Percentiles rank a stretch among this genome's conserved stretches.
These are phyloP conservation scores for Sungouiella thailandica DNA, from an alignment of 805 yeast genomes.

Conservation along the genomic window DNA sequence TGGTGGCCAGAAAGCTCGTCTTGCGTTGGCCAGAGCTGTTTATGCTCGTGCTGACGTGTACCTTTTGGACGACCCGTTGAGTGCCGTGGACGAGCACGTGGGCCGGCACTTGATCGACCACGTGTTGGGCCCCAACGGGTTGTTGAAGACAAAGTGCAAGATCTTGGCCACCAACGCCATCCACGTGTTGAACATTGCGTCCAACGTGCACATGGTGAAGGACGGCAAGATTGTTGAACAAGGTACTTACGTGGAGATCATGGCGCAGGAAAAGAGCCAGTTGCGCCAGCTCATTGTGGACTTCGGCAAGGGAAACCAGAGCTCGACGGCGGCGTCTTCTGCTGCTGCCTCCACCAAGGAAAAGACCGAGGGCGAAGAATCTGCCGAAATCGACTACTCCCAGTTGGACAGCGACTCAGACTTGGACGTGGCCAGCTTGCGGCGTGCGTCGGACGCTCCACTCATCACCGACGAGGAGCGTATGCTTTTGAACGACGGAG, in stretches of 20 bases:
- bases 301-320: constrained; percentile 48
- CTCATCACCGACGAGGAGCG: constrained; percentile 35
- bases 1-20: constrained; percentile 97
- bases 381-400: constrained; percentile 12
- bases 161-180: constrained; percentile 85
- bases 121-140: constrained; percentile 78
- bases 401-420: constrained; percentile 27
- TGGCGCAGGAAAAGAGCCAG: constrained; percentile 41
- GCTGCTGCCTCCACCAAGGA: constrained; percentile 17
- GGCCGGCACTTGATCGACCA: constrained; percentile 78
- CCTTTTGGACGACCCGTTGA: constrained; percentile 84
- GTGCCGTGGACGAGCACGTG: constrained; percentile 98
- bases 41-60: constrained; percentile 91
- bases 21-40: constrained; percentile 92
- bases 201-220: constrained; percentile 60
- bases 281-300: constrained; percentile 54
- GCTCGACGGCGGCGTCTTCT: constrained; percentile 7
- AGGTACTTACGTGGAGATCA: constrained; percentile 54
- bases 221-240: constrained; percentile 66
- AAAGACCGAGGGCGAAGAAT: constrained; percentile 9
- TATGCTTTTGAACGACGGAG: constrained; percentile 19
- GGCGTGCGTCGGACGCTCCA: constrained; percentile 62
- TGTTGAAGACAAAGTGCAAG: constrained; percentile 67
- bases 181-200: constrained; percentile 73
- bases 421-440: constrained; percentile 33